These are phyloP conservation scores for Pleurotus giganteus DNA, from an alignment of 768 basidiomycete species.

Conservation along the genomic window DNA sequence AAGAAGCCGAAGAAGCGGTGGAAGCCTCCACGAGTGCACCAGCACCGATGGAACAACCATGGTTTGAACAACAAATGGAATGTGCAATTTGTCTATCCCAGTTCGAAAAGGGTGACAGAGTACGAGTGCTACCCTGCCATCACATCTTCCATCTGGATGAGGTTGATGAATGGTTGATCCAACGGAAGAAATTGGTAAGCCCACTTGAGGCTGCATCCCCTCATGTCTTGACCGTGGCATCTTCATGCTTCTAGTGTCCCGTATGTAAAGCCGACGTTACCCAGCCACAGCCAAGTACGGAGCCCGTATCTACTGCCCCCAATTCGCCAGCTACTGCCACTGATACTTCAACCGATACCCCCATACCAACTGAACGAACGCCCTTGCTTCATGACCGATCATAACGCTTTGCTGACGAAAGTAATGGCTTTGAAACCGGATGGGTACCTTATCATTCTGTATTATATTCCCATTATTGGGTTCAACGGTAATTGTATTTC, in stretches of 20 bases:
- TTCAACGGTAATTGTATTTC: not conserved
- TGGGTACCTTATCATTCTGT: slow-evolving; percentile 1
- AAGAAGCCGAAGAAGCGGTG: slow-evolving; percentile 15
- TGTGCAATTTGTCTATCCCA: slow-evolving; percentile 92
- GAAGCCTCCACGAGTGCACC: slow-evolving; percentile 39
- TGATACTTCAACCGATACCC: slow-evolving; percentile 13
- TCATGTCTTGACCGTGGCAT: slow-evolving; percentile 2
- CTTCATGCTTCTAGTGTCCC: slow-evolving; percentile 61
- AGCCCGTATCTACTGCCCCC: slow-evolving; percentile 9
- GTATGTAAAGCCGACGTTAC: slow-evolving; percentile 94
- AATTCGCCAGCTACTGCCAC: slow-evolving; percentile 4
- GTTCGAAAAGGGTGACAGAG: slow-evolving; percentile 84
- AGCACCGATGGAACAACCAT: slow-evolving; percentile 45
- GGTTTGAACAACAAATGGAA: slow-evolving; percentile 82
- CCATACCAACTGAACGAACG: slow-evolving; percentile 13
- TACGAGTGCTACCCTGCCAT: slow-evolving; percentile 89
- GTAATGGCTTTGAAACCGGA: not conserved
- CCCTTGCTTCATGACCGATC: slow-evolving; percentile 11
- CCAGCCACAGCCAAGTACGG: slow-evolving; percentile 37
- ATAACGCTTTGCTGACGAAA: not conserved
- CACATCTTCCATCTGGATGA: slow-evolving; percentile 95
- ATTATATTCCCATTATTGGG: slow-evolving; percentile 1
- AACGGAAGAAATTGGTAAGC: slow-evolving; percentile 88
- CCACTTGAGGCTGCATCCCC: not conserved
- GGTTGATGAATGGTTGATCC: slow-evolving; percentile 89